A percentile compares a stretch with the other conserved stretches of the same genome.
These are phyloP conservation scores for Nemania serpens DNA, from an alignment of 2,329 filamentous ascomycete genomes.

Conservation along the genomic window DNA sequence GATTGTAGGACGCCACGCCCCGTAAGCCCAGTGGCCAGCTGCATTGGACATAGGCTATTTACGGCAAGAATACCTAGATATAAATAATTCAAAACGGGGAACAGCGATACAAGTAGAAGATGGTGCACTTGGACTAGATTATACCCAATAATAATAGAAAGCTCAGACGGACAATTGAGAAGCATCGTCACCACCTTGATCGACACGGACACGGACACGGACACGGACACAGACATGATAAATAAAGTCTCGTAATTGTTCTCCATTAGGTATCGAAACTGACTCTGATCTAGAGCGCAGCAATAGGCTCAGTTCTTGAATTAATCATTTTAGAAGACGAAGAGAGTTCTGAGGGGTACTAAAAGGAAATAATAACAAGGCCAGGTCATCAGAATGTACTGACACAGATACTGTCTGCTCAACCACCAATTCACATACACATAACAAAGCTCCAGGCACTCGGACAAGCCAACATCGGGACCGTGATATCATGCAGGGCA, in stretches of 20 bases:
- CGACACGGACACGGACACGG: slow-evolving; percentile 8
- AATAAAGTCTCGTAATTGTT: slow-evolving; percentile 40
- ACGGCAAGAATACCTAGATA: slow-evolving; percentile 8
- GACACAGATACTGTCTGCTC: slow-evolving; percentile 45
- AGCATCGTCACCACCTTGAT: not conserved
- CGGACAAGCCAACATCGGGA: slow-evolving; percentile 30
- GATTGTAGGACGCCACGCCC: not conserved
- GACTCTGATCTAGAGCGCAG: slow-evolving; percentile 40
- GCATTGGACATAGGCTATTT: slow-evolving; percentile 4
- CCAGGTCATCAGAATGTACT: slow-evolving; percentile 41
- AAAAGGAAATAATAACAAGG: slow-evolving; percentile 52
- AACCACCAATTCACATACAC: slow-evolving; percentile 44
- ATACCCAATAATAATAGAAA: slow-evolving; percentile 26
- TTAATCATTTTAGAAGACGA: slow-evolving; percentile 46
- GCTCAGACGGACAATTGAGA: not conserved
- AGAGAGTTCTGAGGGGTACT: slow-evolving; percentile 47
- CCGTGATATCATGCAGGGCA: slow-evolving; percentile 35
- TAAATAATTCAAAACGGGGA: slow-evolving; percentile 16
- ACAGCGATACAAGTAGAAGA: not conserved
- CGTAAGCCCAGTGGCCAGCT: not conserved
- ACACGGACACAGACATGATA: slow-evolving; percentile 25
- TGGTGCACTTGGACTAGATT: not conserved
- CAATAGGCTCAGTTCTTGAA: slow-evolving; percentile 44
- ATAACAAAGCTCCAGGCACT: slow-evolving; percentile 41
- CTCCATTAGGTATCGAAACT: slow-evolving; percentile 50